These are phyloP conservation scores for Dalbergia cochinchinensis DNA, from an alignment of 306 rosid species.

Conservation along the genomic window DNA sequence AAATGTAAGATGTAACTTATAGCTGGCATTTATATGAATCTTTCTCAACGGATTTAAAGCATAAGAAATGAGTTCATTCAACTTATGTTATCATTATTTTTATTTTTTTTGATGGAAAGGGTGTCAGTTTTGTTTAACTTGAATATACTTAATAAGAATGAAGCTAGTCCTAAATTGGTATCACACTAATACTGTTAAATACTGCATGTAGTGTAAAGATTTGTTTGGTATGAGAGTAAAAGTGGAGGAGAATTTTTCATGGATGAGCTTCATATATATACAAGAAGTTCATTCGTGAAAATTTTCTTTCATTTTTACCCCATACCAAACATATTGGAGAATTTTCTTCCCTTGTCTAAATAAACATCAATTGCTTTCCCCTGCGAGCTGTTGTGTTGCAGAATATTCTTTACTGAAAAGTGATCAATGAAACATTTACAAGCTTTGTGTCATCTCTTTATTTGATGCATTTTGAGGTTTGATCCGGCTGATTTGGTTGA, in stretches of 20 bases:
- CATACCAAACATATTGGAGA: too few relatives aligned
- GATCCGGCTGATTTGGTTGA: not conserved
- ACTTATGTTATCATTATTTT: slow-evolving; percentile 2
- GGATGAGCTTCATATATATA: too few relatives aligned
- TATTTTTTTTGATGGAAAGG: not conserved
- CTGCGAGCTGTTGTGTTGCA: not conserved
- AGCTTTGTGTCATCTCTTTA: not conserved
- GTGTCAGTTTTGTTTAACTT: slow-evolving; percentile 20
- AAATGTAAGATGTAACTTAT: slow-evolving; percentile 26
- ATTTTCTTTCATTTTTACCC: too few relatives aligned
- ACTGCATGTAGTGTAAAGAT: not conserved
- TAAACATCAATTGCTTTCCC: slow-evolving; percentile 9
- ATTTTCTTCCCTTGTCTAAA: not conserved
- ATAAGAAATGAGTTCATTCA: slow-evolving; percentile 13
- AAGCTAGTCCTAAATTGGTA: not conserved
- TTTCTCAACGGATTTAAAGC: slow-evolving; percentile 36
- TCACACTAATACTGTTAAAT: not conserved
- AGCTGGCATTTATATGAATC: slow-evolving; percentile 29
- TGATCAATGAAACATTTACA: not conserved
- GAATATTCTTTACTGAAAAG: not conserved
- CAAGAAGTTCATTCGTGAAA: too few relatives aligned
- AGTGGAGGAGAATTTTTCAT: too few relatives aligned
- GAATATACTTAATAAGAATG: not conserved
- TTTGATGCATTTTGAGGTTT: too few relatives aligned
- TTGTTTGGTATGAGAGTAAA: too few relatives aligned